Conservation (phyloP, 2,329 filamentous ascomycete genomes). For the Mycosphaerella arachidis region DNA sequence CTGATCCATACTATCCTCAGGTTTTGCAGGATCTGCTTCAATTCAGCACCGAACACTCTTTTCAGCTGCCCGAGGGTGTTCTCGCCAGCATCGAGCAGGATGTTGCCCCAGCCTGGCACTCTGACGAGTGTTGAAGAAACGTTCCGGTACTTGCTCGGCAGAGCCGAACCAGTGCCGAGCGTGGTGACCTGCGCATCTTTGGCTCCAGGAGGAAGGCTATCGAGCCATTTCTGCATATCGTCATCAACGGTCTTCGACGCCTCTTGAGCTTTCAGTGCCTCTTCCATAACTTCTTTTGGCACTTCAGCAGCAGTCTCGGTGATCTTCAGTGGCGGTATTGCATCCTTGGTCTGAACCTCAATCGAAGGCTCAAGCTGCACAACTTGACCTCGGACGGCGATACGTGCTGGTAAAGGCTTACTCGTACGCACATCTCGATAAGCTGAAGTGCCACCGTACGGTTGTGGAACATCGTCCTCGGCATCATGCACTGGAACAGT, state of each 20-base stretch:
- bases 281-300: constrained; percentile 45
- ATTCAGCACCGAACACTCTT: constrained; percentile 64
- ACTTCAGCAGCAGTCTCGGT: constrained; percentile 41
- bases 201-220: constrained; percentile 58
- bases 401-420: constrained; percentile 23
- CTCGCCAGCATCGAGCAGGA: constrained; percentile 88
- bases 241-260: constrained; percentile 36
- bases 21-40: constrained; percentile 68
- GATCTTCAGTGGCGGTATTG: constrained; percentile 50
- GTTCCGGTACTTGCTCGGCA: constrained; percentile 91
- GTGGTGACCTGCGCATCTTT: constrained; percentile 77
- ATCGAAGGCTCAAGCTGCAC: constrained; percentile 36
- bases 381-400: constrained; percentile 32
- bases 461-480: constrained; percentile 25
- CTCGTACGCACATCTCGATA: constrained; percentile 12
- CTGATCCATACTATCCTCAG: constrained; percentile 86
- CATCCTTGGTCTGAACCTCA: constrained; percentile 44
- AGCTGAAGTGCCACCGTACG: constrained; percentile 11
- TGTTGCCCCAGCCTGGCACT: constrained; percentile 79
- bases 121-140: constrained; percentile 83
- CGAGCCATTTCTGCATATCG: constrained; percentile 52
- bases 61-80: constrained; percentile 84
- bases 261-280: constrained; percentile 47
- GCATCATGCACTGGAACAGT: constrained; percentile 64
- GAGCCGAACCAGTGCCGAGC: constrained; percentile 84